Conservation (phyloP, 2,329 filamentous ascomycete species). For the Rhytidhysteron rufulum region DNA sequence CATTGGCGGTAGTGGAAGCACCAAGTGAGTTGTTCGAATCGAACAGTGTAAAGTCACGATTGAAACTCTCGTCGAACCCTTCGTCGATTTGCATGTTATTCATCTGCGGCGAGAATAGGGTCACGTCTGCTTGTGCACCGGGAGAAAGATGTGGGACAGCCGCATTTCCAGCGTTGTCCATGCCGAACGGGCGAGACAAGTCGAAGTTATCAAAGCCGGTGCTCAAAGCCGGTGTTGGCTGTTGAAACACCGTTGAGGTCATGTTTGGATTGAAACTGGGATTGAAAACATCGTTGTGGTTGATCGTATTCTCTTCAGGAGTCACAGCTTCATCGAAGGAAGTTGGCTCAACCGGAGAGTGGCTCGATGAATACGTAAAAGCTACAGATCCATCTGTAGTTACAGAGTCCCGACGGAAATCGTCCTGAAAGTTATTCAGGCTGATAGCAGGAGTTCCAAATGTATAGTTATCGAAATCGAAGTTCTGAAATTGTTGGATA, state of each 20-base stretch:
- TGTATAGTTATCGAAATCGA: conserved; percentile 17
- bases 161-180: conserved; percentile 16
- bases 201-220: conserved; percentile 34
- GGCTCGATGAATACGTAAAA: conserved; percentile 37
- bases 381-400: conserved; percentile 31
- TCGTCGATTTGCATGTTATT: conserved; percentile 58
- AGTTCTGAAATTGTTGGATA: conserved; percentile 31
- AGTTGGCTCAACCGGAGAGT: conserved; percentile 39
- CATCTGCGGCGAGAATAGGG: conserved; percentile 66
- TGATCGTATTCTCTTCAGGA: conserved; percentile 49
- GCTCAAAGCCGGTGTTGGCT: conserved; percentile 48
- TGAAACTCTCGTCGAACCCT: conserved; percentile 54
- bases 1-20: conserved; percentile 20
- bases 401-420: conserved; percentile 34
- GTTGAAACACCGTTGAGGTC: conserved; percentile 54
- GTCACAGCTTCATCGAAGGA: conserved; percentile 43
- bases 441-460: conserved; percentile 31
- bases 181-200: conserved; percentile 31
- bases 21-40: conserved; percentile 22
- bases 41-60: conserved; percentile 62
- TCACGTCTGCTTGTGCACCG: conserved; percentile 62
- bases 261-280: conserved; percentile 60
- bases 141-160: conserved; percentile 60
- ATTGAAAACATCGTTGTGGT: conserved; percentile 57
- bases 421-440: conserved; percentile 24